These are phyloP conservation scores for Teratosphaeria destructans DNA, from an alignment of 2,329 filamentous ascomycete species.

Conservation along the genomic window DNA sequence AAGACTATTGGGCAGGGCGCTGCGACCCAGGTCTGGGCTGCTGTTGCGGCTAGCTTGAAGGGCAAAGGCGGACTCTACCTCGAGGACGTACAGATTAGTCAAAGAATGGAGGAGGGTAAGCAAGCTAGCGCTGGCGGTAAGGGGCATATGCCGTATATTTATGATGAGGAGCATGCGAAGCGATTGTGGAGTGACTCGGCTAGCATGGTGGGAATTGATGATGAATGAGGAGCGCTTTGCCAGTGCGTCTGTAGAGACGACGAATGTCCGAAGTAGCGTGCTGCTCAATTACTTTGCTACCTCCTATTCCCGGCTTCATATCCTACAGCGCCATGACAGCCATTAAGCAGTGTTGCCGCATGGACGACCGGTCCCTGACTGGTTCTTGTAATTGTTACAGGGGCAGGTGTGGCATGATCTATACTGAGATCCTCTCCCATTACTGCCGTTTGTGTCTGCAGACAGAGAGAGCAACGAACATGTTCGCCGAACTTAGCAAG, in stretches of 20 bases:
- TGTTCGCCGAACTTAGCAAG: no score
- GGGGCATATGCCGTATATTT: constrained; percentile 26
- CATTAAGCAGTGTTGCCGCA: no score
- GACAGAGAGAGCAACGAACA: no score
- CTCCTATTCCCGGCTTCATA: no score
- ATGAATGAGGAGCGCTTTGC: constrained; percentile 2
- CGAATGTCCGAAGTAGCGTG: no score
- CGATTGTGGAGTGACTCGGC: constrained; percentile 33
- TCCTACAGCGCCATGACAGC: no score
- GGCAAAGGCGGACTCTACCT: constrained; percentile 40
- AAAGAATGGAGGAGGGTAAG: constrained; percentile 16
- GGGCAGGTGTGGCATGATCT: no score
- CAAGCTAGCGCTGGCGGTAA: constrained; percentile 13
- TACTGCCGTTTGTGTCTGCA: no score
- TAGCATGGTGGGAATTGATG: constrained; percentile 15
- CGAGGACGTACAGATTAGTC: constrained; percentile 30
- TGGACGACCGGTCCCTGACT: no score
- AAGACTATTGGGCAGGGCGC: constrained; percentile 37
- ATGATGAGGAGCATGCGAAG: constrained; percentile 28
- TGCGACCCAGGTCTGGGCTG: constrained; percentile 39
- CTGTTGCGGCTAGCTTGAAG: constrained; percentile 33
- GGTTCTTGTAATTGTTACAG: no score
- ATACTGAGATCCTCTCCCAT: no score
- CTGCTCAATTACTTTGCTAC: no score
- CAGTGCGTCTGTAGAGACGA: background rate